These are phyloP conservation scores for Novakomyces olei DNA, from an alignment of 805 yeast genomes.

Conservation along the genomic window DNA sequence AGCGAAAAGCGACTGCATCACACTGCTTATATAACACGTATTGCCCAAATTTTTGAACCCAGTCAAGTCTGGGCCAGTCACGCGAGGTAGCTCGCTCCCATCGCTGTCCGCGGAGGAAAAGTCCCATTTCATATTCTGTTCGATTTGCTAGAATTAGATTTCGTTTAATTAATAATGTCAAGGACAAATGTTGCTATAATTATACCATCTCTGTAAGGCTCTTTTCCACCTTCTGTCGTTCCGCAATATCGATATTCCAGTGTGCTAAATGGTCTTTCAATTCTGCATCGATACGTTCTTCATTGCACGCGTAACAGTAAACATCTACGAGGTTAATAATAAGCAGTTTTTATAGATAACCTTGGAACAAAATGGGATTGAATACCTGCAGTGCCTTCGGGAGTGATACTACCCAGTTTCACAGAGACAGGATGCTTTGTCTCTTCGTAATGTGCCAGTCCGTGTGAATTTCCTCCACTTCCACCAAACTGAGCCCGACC, in stretches of 20 bases:
- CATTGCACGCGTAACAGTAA: constrained; percentile 74
- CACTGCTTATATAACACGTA: constrained; percentile 74
- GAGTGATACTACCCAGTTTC: constrained; percentile 70
- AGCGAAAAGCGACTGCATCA: constrained; percentile 44
- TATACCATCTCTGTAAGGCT: constrained; percentile 51
- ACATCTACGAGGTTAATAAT: constrained; percentile 45
- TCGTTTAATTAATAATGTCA: neutral
- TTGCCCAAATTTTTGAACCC: constrained; percentile 84
- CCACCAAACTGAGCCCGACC: constrained; percentile 92
- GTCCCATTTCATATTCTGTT: constrained; percentile 85
- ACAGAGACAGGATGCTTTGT: constrained; percentile 62
- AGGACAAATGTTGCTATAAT: neutral
- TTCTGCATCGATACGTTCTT: constrained; percentile 60
- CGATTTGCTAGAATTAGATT: constrained; percentile 31
- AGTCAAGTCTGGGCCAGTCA: constrained; percentile 56
- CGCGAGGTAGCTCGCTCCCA: constrained; percentile 41
- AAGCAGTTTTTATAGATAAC: too few relatives aligned
- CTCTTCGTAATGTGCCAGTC: constrained; percentile 42
- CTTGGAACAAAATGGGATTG: neutral
- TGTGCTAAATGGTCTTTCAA: constrained; percentile 26
- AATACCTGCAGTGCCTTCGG: constrained; percentile 31
- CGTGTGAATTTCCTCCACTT: constrained; percentile 84
- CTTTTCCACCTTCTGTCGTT: constrained; percentile 56
- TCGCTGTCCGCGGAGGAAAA: constrained; percentile 53
- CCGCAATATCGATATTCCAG: constrained; percentile 44